phyloP scores from a whole-genome alignment of 306 rosid genomes.

The Carpinus fangiana region DNA sequence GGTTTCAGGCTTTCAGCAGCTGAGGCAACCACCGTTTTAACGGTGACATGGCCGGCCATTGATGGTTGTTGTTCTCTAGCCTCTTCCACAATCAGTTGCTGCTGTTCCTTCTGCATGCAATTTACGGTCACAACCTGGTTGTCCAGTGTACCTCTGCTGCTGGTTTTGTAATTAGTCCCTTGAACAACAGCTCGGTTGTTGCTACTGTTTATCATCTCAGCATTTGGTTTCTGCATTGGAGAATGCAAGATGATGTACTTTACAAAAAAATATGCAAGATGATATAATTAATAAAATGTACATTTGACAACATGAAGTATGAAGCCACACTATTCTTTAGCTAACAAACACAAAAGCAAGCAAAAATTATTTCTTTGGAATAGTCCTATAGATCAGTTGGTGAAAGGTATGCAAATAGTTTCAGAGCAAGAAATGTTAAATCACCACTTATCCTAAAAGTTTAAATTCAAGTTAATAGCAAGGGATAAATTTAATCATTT shows the following conservation, averaged over 20 bases:
- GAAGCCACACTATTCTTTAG: not conserved
- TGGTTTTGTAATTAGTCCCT: conserved; percentile 34
- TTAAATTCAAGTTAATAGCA: no score
- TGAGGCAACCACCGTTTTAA: conserved; percentile 37
- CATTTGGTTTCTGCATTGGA: conserved; percentile 57
- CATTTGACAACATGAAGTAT: not conserved
- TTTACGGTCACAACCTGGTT: conserved; percentile 34
- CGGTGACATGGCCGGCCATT: conserved; percentile 25
- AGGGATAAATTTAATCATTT: no score
- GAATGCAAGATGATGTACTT: not conserved
- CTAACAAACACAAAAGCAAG: not conserved
- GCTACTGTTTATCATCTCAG: conserved; percentile 32
- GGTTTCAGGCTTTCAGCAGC: conserved; percentile 47
- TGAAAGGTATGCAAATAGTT: not conserved
- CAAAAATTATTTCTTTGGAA: not conserved
- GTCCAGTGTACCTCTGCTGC: conserved; percentile 31
- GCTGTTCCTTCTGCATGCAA: conserved; percentile 37
- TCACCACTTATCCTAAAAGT: no score
- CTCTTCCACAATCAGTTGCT: conserved; percentile 32
- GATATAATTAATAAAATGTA: not conserved
- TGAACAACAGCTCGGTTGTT: conserved; percentile 32
- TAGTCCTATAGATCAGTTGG: not conserved
- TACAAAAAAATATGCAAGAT: not conserved
- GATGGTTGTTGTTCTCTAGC: conserved; percentile 29
- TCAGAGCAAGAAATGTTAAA: not conserved